Base-by-base conservation (phyloP, 306 rosid species). In the Fragaria ananassa region DNA sequence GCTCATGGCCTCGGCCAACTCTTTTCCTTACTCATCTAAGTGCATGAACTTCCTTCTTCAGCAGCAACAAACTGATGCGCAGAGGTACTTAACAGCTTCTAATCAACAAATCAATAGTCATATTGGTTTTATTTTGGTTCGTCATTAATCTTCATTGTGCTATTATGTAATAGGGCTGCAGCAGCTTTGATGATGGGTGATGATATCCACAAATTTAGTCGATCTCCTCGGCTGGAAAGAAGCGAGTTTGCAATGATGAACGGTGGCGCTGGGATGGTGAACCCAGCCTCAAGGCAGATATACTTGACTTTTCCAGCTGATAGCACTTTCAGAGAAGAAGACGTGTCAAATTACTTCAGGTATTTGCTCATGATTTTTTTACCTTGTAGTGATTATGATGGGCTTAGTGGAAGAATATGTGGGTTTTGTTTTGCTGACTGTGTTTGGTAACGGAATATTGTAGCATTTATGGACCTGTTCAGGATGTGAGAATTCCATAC, bases 401-500 rank as follows among this genome's bases (percentile, higher is more conserved):
- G 18, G 44, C 29, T 41, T 11, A 60, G 47, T 19, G 47, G 6
- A 51, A 51, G 42, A 19, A 58, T 56, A n/a, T 23, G 51, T 42
- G 39, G 13, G 8, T 54, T 76, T 0, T 70, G 57, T 15, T 53
- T 82, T 69, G 70, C 70, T 76, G 63, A 72, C 23, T 42, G 2
- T 78, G 41, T 63, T 76, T 70, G 23, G 34, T 64, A 45, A 25
- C 27, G 54, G 21, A 41, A 39, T 41, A 13, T 42, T 84, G 81
- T 71, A 95, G 99, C 87, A 88, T 86, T 71, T 95, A 87, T 74
- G 99, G 99, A 5, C 97, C 97, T 1, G 99, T 95, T 63, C 97
- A 95, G 85, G 99, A 95, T n/a, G 99, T 95, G 89, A 89, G 99
- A 83, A 95, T 95, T 71, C 99, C 99, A 31, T 95, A 95, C 67